Evolutionary conservation across 768 basidiomycete genomes (phyloP), one percentile per base, ranked within the genome.

Genomic region (Filobasidium floriforme): DNA sequence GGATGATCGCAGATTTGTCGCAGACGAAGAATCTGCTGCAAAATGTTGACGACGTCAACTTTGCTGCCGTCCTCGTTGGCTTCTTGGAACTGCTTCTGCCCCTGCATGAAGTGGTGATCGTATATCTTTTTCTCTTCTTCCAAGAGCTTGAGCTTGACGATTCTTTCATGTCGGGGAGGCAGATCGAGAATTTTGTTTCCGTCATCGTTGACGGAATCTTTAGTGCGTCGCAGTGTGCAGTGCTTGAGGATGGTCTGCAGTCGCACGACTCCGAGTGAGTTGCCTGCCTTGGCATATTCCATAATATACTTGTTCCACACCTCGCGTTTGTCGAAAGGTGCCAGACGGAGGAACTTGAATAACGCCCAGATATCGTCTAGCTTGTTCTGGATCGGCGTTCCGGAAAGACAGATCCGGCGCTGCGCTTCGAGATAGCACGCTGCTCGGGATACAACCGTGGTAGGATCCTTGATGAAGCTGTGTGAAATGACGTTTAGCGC

Each of bases 351-450:
- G 80, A 99, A 98, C 79, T 96, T 96, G 83, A 99, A 87, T 66
- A 99, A 82, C 5, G 96, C 96, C 78, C 88, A 98, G 60, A 99
- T 88, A 75, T 99, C 96, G 80, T 98, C 96, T 61, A 98, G 85
- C 79, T 94, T 96, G 83, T 99, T 99, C 81, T 99, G 96, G 43
- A 99, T 92, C 0, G 96, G 96, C 9, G 96, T 99, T 64, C 96
- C 96, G n/a, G 93, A 93, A 46, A 99, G 82, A 77, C 91, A 93
- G 51, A 97, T 82, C 18, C 96, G 87, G 61, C 96, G 87, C 75
- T 97, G 90, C 18, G 96, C 91, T 78, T 88, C 84, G 59, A 99
- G 84, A 77, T 96, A 92, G 79, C 96, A 98, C 14, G 89, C 92
- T 7, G 96, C 96, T 64, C 90, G 87, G 69, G 92, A 92, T 52